A percentile compares a stretch with the other conserved stretches of the same genome.
Conservation (phyloP, 2,329 filamentous ascomycete genomes). For the Balansia obtecta region DNA sequence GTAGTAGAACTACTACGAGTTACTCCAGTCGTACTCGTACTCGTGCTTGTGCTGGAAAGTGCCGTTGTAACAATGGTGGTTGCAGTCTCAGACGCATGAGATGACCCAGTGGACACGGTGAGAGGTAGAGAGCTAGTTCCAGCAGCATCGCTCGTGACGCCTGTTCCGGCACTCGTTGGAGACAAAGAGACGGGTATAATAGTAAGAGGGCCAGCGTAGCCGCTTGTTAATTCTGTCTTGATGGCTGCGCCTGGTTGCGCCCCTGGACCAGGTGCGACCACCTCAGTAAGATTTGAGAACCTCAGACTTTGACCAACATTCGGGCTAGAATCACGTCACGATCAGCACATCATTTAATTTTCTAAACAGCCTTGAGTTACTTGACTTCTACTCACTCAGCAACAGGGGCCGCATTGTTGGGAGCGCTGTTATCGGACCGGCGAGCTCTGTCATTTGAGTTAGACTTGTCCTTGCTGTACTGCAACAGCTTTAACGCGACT, state of each 20-base stretch:
- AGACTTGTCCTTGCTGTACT: slow-evolving; percentile 1
- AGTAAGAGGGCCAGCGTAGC: not conserved
- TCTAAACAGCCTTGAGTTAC: not conserved
- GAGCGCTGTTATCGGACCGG: slow-evolving; percentile 8
- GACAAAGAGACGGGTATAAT: not conserved
- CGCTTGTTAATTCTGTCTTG: not conserved
- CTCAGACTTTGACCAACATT: not conserved
- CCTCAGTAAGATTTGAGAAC: not conserved
- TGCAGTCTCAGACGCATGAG: not conserved
- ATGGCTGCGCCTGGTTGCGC: not conserved
- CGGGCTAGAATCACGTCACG: not conserved
- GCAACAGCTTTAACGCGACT: not conserved
- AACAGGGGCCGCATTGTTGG: not conserved
- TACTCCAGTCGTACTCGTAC: not conserved
- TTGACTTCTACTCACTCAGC: not conserved
- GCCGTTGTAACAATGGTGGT: not conserved
- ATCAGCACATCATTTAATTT: not conserved
- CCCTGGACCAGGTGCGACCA: not conserved
- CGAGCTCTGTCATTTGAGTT: slow-evolving; percentile 10
- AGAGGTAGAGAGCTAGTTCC: not conserved
- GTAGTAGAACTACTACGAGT: not conserved
- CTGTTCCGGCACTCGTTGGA: not conserved
- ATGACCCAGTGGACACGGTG: not conserved
- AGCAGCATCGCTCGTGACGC: not conserved
- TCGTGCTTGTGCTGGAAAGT: not conserved